Evolutionary conservation across 2,329 filamentous ascomycete genomes (phyloP).

Genomic region (Trematosphaeria pertusa): DNA sequence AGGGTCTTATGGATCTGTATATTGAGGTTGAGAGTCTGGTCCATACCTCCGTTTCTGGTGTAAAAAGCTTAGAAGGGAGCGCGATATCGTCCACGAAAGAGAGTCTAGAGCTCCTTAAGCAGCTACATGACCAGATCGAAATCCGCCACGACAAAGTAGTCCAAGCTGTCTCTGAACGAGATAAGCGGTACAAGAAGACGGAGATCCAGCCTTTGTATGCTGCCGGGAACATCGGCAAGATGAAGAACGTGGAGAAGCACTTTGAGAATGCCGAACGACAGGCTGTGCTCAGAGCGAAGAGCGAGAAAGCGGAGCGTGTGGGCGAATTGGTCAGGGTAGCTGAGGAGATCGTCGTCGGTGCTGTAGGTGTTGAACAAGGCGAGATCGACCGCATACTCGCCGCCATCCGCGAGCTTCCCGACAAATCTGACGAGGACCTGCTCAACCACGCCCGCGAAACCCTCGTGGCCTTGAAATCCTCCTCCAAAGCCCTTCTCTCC

Average conservation of each 20-base stretch:
- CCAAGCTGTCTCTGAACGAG: slow-evolving; percentile 59
- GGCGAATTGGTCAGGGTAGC: slow-evolving; percentile 59
- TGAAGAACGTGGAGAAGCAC: slow-evolving; percentile 55
- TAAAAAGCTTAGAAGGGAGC: slow-evolving; percentile 23
- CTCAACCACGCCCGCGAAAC: slow-evolving; percentile 36
- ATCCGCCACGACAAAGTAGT: slow-evolving; percentile 57
- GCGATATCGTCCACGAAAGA: slow-evolving; percentile 27
- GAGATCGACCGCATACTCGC: slow-evolving; percentile 57
- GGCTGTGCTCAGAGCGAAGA: slow-evolving; percentile 57
- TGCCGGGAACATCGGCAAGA: slow-evolving; percentile 57
- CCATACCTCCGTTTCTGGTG: slow-evolving; percentile 30
- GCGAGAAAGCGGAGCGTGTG: slow-evolving; percentile 57
- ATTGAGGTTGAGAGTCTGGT: slow-evolving; percentile 42
- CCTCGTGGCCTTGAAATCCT: slow-evolving; percentile 45
- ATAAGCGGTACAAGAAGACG: slow-evolving; percentile 61
- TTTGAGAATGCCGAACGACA: slow-evolving; percentile 60
- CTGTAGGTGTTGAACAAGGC: slow-evolving; percentile 60
- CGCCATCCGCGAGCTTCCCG: slow-evolving; percentile 48
- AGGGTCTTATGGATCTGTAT: slow-evolving; percentile 55
- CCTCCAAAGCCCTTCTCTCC: slow-evolving; percentile 49
- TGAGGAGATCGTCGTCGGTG: slow-evolving; percentile 58
- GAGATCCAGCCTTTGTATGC: slow-evolving; percentile 60
- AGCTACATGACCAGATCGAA: slow-evolving; percentile 57
- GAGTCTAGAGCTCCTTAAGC: slow-evolving; percentile 45
- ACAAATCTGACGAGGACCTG: slow-evolving; percentile 39